Evolutionary conservation across 2,329 filamentous ascomycete genomes (phyloP).

Genomic region (Phoma sp.): DNA sequence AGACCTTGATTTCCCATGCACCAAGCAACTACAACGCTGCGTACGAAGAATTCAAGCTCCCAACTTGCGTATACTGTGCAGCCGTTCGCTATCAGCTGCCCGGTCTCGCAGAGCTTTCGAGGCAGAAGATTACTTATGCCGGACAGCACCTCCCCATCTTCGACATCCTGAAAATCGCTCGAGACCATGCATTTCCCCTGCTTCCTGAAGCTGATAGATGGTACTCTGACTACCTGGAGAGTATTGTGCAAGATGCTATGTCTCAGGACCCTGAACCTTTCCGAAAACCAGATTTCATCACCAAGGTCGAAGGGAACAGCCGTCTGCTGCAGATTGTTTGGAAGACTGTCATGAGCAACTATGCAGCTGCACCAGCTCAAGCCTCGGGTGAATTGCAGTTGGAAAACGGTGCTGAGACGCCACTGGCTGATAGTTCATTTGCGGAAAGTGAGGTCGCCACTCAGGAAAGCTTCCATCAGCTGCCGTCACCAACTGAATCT

Average conservation of each 20-base stretch:
- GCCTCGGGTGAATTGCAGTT: background rate
- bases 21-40: no score
- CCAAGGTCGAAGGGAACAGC: slow-evolving; percentile 34
- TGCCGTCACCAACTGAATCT: slow-evolving; percentile 7
- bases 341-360: slow-evolving; percentile 36
- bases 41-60: slow-evolving; percentile 23
- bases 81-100: slow-evolving; percentile 35
- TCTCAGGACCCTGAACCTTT: slow-evolving; percentile 31
- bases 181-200: background rate
- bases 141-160: background rate
- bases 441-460: slow-evolving; percentile 11
- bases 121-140: slow-evolving; percentile 20
- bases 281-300: slow-evolving; percentile 29
- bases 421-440: slow-evolving; percentile 3
- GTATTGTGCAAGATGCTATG: slow-evolving; percentile 26
- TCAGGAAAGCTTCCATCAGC: slow-evolving; percentile 1
- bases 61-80: slow-evolving; percentile 36
- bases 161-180: background rate
- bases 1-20: background rate
- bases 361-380: background rate
- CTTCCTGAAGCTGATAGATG: slow-evolving; percentile 24
- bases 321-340: slow-evolving; percentile 37
- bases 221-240: slow-evolving; percentile 35
- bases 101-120: slow-evolving; percentile 33
- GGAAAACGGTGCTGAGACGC: background rate